Conservation (phyloP, 257 asterid species). For the Leptodermis oblonga region DNA sequence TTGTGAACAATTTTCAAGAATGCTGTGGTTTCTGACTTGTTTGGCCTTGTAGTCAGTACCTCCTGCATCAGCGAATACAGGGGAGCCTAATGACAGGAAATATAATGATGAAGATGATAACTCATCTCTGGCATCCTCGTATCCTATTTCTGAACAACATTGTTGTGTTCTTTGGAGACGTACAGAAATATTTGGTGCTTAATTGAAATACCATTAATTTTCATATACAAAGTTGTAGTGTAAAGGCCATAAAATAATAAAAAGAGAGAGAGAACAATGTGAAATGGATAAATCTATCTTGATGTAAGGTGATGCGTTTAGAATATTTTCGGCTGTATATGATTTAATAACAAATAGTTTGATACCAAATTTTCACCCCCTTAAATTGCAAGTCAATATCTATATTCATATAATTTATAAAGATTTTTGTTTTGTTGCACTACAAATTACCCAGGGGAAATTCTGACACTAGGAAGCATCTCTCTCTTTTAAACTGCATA, state of each 20-base stretch:
- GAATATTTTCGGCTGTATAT: not conserved
- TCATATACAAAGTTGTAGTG: not conserved
- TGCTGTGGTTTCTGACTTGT: constrained; percentile 25
- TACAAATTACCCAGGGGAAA: not conserved
- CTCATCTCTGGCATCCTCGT: constrained; percentile 83
- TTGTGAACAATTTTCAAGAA: not conserved
- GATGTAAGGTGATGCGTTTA: no score
- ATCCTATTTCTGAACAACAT: constrained; percentile 36
- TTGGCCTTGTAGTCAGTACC: constrained; percentile 38
- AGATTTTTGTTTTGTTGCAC: not conserved
- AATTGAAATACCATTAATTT: not conserved
- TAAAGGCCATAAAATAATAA: not conserved
- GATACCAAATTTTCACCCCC: no score
- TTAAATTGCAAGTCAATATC: no score
- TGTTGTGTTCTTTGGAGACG: not conserved
- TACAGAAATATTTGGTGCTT: not conserved
- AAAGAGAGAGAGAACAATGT: not conserved
- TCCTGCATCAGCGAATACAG: constrained; percentile 41
- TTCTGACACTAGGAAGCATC: not conserved
- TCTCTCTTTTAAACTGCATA: not conserved
- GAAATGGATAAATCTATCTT: not conserved
- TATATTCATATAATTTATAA: no score
- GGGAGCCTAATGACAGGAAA: constrained; percentile 30
- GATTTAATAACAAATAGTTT: no score
- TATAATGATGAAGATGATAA: constrained; percentile 65